A percentile compares a stretch with the other conserved stretches of the same genome.
Conservation (phyloP, 1,284 basidiomycete genomes). For the Earliella scabrosa region DNA sequence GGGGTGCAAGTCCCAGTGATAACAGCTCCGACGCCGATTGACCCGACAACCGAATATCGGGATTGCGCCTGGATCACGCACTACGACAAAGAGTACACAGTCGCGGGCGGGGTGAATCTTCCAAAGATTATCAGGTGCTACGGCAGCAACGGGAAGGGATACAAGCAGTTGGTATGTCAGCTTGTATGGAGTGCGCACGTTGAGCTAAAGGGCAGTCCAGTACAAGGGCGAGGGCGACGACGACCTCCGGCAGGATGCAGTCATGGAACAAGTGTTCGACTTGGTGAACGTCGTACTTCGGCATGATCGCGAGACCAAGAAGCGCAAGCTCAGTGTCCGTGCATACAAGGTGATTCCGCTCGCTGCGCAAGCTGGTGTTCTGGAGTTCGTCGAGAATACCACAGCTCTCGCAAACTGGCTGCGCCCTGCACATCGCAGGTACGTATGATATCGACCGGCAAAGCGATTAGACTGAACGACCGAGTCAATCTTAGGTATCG, state of each 20-base stretch:
- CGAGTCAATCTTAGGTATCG: constrained; percentile 41
- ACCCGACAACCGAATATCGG: constrained; percentile 71
- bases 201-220: constrained; percentile 42
- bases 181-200: constrained; percentile 32
- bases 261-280: constrained; percentile 98
- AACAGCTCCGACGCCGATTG: constrained; percentile 75
- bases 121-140: constrained; percentile 84
- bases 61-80: constrained; percentile 67
- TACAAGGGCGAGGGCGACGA: constrained; percentile 92
- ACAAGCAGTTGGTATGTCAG: constrained; percentile 82
- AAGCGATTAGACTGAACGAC: no score
- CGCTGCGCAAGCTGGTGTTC: constrained; percentile 79
- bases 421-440: constrained; percentile 63
- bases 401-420: constrained; percentile 71
- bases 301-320: constrained; percentile 76
- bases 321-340: constrained; percentile 76
- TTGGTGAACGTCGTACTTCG: constrained; percentile 84
- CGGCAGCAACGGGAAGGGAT: constrained; percentile 70
- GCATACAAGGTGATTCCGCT: constrained; percentile 92
- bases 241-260: constrained; percentile 95
- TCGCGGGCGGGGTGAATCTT: constrained; percentile 80
- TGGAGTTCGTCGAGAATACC: constrained; percentile 93
- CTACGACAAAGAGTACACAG: constrained; percentile 65
- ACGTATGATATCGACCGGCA: constrained; percentile 27
- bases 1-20: constrained; percentile 80